Evolutionary conservation across 169 alveolate species (phyloP), one percentile per base, ranked within the genome.

Genomic region (Plasmodium knowlesi): DNA sequence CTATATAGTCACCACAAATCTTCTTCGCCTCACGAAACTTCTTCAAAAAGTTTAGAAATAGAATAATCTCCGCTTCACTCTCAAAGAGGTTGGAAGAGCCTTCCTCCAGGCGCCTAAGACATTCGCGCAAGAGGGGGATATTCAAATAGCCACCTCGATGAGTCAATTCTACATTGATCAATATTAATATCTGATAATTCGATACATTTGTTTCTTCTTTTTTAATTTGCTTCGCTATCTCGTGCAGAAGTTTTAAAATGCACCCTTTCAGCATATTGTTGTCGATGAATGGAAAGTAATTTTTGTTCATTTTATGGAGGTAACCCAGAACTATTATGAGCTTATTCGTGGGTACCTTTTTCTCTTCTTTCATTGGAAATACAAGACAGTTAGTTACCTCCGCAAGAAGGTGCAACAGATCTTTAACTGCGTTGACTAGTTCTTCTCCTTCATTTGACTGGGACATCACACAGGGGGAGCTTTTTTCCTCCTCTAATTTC

Each of bases 51-150:
- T 74, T 37, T 0, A 86, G 54, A 22, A 74, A 46, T 71, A 86
- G 53, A 28, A 86, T 57, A 14, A 86, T 76, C 28, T 86, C 93
- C 43, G 86, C 80, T 53, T 86, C 93, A 3, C 54, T 19, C 0
- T 32, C 41, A 19, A 54, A 74, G 22, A 86, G 39, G 67, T 53
- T 12, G 34, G 41, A 39, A 1, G 78, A 70, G 25, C 67, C 61
- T 9, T 22, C 30, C 2, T 37, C 25, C 46, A 86, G 25, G 53
- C 30, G 67, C 6, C 16, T 53, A 4, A 86, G 14, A n/a, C 93
- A 86, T 3, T 22, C 81, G 10, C 37, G 39, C 5, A 86, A 19
- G 3, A 86, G 43, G 3, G 46, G 32, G 12, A 53, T 3, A 34
- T 86, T 28, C 28, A 76, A 6, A 5, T 39, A 5, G 9, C 28